Conservation (phyloP, 2,329 filamentous ascomycete species). For the Coleophoma eucalyptorum region DNA sequence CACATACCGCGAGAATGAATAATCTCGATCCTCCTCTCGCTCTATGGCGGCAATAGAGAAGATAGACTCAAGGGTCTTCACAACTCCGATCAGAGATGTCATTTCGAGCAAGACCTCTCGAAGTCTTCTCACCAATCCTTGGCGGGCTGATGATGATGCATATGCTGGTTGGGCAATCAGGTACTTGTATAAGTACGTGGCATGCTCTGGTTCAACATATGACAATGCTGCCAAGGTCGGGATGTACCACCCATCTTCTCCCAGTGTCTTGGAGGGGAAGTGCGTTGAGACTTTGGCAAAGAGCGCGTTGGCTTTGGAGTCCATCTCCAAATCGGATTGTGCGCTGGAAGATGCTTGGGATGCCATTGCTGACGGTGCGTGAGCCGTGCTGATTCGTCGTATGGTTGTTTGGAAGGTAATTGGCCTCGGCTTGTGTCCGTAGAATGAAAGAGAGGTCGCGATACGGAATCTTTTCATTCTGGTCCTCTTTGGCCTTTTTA, state of each 20-base stretch:
- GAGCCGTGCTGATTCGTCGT: too few species aligned
- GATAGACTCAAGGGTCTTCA: slow-evolving; percentile 51
- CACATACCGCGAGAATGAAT: slow-evolving; percentile 20
- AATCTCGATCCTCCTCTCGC: slow-evolving; percentile 51
- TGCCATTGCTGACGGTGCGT: neutral
- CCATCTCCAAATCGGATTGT: neutral
- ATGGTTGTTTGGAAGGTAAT: too few species aligned
- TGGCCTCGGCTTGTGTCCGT: too few species aligned
- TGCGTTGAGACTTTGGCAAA: neutral
- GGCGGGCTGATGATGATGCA: slow-evolving; percentile 36
- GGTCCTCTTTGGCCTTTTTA: too few species aligned
- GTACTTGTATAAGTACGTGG: slow-evolving; percentile 50
- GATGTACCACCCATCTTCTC: slow-evolving; percentile 24
- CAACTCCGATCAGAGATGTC: slow-evolving; percentile 55
- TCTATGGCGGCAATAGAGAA: slow-evolving; percentile 19
- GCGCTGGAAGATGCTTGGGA: neutral
- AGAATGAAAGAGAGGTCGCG: too few species aligned
- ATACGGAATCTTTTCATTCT: too few species aligned
- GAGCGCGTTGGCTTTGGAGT: neutral
- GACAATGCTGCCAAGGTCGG: slow-evolving; percentile 32
- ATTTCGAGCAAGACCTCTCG: slow-evolving; percentile 57
- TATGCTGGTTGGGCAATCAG: slow-evolving; percentile 45
- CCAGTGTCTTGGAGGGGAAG: neutral
- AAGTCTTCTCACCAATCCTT: slow-evolving; percentile 44
- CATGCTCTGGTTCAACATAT: slow-evolving; percentile 46